These are phyloP conservation scores for Cylindricascospora bacillispora DNA, from an alignment of 1,139 yeast genomes.

Conservation along the genomic window DNA sequence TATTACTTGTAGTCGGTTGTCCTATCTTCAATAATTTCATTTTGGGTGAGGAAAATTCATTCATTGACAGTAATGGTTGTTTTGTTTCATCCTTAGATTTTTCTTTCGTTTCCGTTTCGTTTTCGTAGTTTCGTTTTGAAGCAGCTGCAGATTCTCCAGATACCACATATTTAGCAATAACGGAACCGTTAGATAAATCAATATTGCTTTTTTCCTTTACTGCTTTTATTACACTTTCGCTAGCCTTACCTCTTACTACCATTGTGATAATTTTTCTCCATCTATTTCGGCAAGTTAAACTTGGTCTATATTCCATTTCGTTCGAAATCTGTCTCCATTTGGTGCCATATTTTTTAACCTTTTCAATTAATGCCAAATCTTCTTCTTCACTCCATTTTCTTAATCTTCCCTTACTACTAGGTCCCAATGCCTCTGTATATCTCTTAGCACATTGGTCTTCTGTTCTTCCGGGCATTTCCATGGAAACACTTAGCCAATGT, in stretches of 20 bases:
- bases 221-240: conserved; percentile 20
- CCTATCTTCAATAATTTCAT: too few species aligned
- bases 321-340: conserved; percentile 77
- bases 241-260: conserved; percentile 44
- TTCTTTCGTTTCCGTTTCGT: background rate
- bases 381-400: conserved; percentile 74
- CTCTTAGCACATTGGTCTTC: conserved; percentile 94
- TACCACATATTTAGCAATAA: background rate
- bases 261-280: conserved; percentile 82
- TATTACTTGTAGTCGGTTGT: too few species aligned
- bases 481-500: conserved; percentile 75
- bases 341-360: conserved; percentile 68
- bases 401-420: conserved; percentile 58
- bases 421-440: conserved; percentile 80
- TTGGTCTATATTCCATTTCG: conserved; percentile 68
- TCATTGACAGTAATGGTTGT: background rate
- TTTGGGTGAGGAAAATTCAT: background rate
- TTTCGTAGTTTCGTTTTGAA: background rate
- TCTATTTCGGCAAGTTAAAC: conserved; percentile 79
- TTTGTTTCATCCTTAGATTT: background rate
- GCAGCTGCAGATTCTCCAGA: too few species aligned
- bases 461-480: conserved; percentile 68
- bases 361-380: conserved; percentile 51
- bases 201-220: conserved; percentile 25
- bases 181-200: conserved; percentile 9